Evolutionary conservation across 192 early-diverging fungal species (phyloP), one percentile per base, ranked within the genome.

Genomic region (Backusella australiensis): DNA sequence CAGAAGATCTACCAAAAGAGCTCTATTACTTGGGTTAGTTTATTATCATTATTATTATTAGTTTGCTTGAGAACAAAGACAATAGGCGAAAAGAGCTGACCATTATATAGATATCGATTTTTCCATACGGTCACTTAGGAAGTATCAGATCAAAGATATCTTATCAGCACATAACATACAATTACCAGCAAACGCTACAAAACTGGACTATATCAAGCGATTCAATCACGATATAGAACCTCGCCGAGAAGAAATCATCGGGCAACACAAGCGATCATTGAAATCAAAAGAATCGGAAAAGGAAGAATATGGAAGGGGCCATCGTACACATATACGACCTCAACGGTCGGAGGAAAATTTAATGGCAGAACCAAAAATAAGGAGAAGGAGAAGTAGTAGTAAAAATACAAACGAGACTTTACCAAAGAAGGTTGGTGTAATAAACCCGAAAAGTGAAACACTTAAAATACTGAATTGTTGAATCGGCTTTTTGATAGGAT

Each of bases 131-230:
- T 69, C 68, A 12, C 68, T 69, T 34, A 41, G 39, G n/a, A 41
- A 69, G 4, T 69, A 69, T 35, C 68, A 69, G 35, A 36, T 69
- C n/a, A 36, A 41, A 69, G 68, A 69, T 12, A 23, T 69, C n/a
- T 12, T 69, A 12, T 34, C 39, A 42, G 15, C 35, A 1, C 68
- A 69, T 26, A 21, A 38, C 9, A 38, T 69, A 69, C 5, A 36
- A 4, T 14, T 69, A 12, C 4, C 68, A 36, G 21, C 35, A 1
- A 26, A 36, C 39, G 68, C 68, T 38, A 36, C 68, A 23, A 39
- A 41, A 8, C 35, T 39, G 6, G 68, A 69, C 11, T 41, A 41
- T 21, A 34, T 69, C 4, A 23, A 7, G n/a, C 34, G 35, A 38
- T 69, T 69, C 9, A 41, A 36, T 14, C 35, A 42, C 8, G 19